Evolutionary conservation across 441 rosid genomes (phyloP).

Genomic region (Arabidopsis lyrata): DNA sequence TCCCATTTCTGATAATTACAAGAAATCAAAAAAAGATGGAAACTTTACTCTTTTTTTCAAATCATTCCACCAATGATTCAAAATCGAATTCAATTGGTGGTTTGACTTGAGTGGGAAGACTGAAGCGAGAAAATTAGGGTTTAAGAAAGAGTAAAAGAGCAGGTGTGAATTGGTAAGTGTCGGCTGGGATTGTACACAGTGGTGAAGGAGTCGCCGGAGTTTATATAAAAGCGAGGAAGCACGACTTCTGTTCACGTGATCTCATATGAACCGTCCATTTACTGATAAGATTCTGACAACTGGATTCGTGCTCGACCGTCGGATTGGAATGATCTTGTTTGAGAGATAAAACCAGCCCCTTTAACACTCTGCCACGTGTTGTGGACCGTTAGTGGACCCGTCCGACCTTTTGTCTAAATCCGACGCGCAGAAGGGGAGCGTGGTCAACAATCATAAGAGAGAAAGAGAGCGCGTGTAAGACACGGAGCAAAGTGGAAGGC

Average conservation of each 20-base stretch:
- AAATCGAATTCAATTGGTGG: not conserved
- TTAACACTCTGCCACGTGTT: slow-evolving; percentile 42
- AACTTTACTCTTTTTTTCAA: slow-evolving; percentile 31
- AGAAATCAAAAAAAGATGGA: not conserved
- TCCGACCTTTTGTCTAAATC: not conserved
- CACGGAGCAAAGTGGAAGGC: not conserved
- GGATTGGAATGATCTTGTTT: slow-evolving; percentile 38
- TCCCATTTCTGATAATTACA: slow-evolving; percentile 44
- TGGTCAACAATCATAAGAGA: not conserved
- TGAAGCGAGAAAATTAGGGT: slow-evolving; percentile 28
- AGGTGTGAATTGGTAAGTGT: slow-evolving; percentile 12
- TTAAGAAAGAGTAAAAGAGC: not conserved
- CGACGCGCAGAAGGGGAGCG: slow-evolving; percentile 18
- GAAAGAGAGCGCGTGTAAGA: slow-evolving; percentile 10
- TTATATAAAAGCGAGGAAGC: slow-evolving; percentile 43
- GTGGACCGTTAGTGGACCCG: slow-evolving; percentile 47
- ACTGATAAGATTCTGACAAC: slow-evolving; percentile 47
- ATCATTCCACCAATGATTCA: not conserved
- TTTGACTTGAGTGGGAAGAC: slow-evolving; percentile 32
- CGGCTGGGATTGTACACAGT: slow-evolving; percentile 40
- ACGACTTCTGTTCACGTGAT: slow-evolving; percentile 35
- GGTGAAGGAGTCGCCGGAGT: slow-evolving; percentile 40
- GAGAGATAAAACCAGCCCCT: slow-evolving; percentile 35
- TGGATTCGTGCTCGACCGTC: slow-evolving; percentile 39
- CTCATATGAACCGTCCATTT: slow-evolving; percentile 26